phyloP scores from a whole-genome alignment of 176 grass and related monocot species.

The Cenchrus americanus region DNA sequence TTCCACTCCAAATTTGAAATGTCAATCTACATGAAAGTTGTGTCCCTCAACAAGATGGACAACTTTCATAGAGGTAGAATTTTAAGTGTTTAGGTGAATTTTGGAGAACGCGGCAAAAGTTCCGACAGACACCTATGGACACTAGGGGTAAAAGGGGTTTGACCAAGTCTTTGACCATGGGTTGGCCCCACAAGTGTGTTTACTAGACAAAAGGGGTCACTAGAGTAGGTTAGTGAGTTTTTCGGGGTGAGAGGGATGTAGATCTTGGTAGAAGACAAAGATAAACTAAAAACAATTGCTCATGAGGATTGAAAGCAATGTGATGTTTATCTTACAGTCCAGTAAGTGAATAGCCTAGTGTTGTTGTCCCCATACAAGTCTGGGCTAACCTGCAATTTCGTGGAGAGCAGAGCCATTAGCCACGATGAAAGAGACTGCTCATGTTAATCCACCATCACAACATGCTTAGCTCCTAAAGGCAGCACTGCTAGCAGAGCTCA shows the following conservation, averaged over 20 bases:
- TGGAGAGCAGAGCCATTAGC: slow-evolving; percentile 29
- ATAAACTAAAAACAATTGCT: slow-evolving; percentile 14
- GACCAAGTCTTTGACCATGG: no score
- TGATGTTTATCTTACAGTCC: slow-evolving; percentile 70
- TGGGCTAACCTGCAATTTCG: slow-evolving; percentile 77
- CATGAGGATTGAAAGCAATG: slow-evolving; percentile 37
- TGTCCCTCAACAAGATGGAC: no score
- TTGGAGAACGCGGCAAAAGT: no score
- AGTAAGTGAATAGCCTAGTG: slow-evolving; percentile 90
- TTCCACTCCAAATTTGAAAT: no score
- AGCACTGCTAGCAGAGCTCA: slow-evolving; percentile 8
- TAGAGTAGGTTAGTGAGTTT: no score
- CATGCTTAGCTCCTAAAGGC: slow-evolving; percentile 44
- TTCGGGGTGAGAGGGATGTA: slow-evolving; percentile 29
- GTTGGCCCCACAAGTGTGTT: no score
- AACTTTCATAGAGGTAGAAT: no score
- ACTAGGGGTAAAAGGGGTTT: no score
- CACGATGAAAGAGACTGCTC: slow-evolving; percentile 8
- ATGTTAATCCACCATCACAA: neutral
- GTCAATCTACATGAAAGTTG: no score
- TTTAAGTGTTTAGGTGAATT: no score
- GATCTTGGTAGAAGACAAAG: slow-evolving; percentile 42
- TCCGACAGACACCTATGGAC: no score
- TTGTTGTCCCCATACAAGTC: slow-evolving; percentile 88
- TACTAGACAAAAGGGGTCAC: no score